A percentile compares a stretch with the other conserved stretches of the same genome.
phyloP scores from a whole-genome alignment of 208 protist genomes.

The Histomonas meleagridis region DNA sequence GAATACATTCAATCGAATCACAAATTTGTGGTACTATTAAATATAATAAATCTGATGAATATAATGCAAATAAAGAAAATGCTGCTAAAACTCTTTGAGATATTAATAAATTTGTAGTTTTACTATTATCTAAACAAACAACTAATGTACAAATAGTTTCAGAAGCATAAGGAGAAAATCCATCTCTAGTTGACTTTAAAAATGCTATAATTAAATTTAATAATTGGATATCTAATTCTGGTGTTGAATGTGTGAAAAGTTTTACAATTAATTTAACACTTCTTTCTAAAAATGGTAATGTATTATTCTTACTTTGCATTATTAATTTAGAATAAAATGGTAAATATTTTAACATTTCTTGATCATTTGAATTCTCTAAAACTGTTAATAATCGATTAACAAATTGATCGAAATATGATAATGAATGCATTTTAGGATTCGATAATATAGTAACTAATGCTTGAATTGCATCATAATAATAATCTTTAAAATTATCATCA shows the following conservation, averaged over 20 bases:
- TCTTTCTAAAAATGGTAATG: slow-evolving; percentile 19
- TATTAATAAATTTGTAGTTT: background rate
- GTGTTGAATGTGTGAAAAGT: background rate
- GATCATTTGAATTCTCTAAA: background rate
- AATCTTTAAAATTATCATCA: background rate
- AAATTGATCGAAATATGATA: slow-evolving; percentile 6
- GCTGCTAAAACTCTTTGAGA: background rate
- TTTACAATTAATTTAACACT: background rate
- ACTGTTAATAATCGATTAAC: background rate
- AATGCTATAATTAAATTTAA: background rate
- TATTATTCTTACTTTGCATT: background rate
- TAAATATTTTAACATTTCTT: background rate
- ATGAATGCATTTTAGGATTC: background rate
- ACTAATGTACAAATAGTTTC: slow-evolving; percentile 9
- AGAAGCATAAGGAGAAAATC: background rate
- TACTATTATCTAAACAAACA: background rate
- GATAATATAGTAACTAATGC: background rate
- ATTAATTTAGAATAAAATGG: background rate
- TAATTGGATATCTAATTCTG: background rate
- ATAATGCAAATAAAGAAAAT: background rate
- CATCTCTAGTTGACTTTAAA: background rate
- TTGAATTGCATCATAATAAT: background rate
- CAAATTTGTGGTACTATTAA: background rate
- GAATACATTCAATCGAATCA: background rate
- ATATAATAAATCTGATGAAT: background rate